phyloP scores from a whole-genome alignment of 2,329 filamentous ascomycete genomes.

The Aureobasidium leucospermi region DNA sequence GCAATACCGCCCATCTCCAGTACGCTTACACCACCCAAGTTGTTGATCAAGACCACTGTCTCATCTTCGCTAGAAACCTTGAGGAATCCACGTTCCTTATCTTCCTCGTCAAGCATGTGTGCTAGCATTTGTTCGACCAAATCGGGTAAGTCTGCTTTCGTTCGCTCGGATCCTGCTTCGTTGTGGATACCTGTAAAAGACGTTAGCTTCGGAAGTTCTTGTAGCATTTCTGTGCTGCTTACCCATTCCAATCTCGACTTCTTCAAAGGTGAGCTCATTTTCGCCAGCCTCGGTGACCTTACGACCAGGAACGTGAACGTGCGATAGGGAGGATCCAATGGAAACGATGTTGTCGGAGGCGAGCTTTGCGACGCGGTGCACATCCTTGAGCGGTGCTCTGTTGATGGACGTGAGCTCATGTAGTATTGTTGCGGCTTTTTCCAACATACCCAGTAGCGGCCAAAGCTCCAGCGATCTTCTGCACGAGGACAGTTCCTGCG shows the following conservation, averaged over 20 bases:
- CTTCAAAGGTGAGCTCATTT: constrained; percentile 52
- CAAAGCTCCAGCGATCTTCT: constrained; percentile 81
- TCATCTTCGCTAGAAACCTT: constrained; percentile 53
- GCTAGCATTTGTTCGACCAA: constrained; percentile 54
- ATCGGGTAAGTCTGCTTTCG: constrained; percentile 34
- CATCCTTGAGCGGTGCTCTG: constrained; percentile 55
- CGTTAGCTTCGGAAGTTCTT: background rate
- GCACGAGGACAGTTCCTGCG: constrained; percentile 82
- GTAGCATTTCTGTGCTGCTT: background rate
- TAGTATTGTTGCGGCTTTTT: background rate
- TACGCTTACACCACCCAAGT: constrained; percentile 65
- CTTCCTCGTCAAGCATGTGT: constrained; percentile 54
- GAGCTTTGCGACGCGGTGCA: constrained; percentile 63
- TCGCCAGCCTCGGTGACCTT: constrained; percentile 45
- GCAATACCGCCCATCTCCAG: constrained; percentile 68
- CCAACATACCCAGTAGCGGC: constrained; percentile 58
- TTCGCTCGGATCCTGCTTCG: constrained; percentile 35
- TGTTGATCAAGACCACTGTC: constrained; percentile 65
- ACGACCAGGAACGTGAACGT: constrained; percentile 88
- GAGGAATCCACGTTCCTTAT: constrained; percentile 65
- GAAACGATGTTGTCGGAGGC: constrained; percentile 71
- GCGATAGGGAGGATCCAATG: constrained; percentile 76
- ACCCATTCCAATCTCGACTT: constrained; percentile 65
- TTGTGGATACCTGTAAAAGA: constrained; percentile 52
- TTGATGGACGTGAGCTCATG: background rate